Evolutionary conservation across 176 grass and related monocot species (phyloP).

Genomic region (Hyparrhenia diplandra): DNA sequence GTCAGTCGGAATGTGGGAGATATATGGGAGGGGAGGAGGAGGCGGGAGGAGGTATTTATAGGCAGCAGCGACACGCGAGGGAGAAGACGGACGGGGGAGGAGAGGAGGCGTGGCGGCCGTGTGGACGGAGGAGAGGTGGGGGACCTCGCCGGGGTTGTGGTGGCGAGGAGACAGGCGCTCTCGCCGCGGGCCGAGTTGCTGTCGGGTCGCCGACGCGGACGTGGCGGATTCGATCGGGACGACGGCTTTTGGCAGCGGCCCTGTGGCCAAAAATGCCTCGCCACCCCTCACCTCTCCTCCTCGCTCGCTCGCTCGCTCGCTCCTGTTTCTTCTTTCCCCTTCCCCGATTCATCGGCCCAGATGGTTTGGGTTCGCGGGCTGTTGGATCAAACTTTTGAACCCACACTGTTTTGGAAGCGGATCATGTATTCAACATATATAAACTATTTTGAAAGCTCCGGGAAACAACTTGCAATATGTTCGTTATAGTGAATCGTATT

Average conservation of each 20-base stretch:
- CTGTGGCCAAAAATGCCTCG: conserved; percentile 26
- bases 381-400: too few species aligned
- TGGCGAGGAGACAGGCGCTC: conserved; percentile 6
- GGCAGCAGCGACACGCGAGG: background rate
- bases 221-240: conserved; percentile 28
- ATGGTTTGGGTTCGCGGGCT: too few species aligned
- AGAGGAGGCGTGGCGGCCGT: background rate
- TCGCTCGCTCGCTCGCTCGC: background rate
- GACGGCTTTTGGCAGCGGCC: background rate
- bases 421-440: too few species aligned
- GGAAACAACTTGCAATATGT: too few species aligned
- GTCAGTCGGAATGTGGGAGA: background rate
- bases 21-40: background rate
- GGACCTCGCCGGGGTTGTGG: conserved; percentile 33
- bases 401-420: too few species aligned
- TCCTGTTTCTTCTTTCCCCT: background rate
- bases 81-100: background rate
- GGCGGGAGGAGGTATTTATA: conserved; percentile 21
- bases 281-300: background rate
- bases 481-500: too few species aligned
- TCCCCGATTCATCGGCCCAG: background rate
- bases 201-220: conserved; percentile 32
- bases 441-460: too few species aligned
- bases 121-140: conserved; percentile 1
- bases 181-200: background rate